Evolutionary conservation across 805 yeast genomes (phyloP).

Genomic region (Candida railenensis): DNA sequence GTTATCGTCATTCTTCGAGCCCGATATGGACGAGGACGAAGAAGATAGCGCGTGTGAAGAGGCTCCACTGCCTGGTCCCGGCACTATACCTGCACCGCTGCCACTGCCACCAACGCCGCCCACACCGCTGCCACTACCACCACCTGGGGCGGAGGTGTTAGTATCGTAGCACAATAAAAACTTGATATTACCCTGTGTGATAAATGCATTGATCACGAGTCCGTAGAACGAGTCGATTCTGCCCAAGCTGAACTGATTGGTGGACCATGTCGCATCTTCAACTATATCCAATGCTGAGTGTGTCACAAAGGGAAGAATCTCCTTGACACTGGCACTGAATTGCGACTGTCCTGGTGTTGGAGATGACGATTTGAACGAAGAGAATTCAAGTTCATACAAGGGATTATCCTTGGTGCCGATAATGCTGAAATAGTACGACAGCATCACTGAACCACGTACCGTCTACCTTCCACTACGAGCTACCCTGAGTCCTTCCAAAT

Average conservation of each 20-base stretch:
- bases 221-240: constrained; percentile 86
- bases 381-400: constrained; percentile 82
- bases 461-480: constrained; percentile 36
- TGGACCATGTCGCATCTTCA: constrained; percentile 84
- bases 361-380: constrained; percentile 51
- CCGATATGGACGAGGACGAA: constrained; percentile 7
- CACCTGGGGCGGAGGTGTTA: constrained; percentile 29
- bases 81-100: constrained; percentile 48
- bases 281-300: constrained; percentile 90
- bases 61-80: constrained; percentile 24
- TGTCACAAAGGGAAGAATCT: constrained; percentile 81
- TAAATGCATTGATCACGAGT: constrained; percentile 73
- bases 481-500: constrained; percentile 38
- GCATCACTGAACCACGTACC: constrained; percentile 18
- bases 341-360: constrained; percentile 49
- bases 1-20: constrained; percentile 52
- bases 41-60: constrained; percentile 5
- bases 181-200: constrained; percentile 86
- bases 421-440: constrained; percentile 87
- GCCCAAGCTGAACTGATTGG: constrained; percentile 65
- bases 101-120: constrained; percentile 8
- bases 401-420: constrained; percentile 87
- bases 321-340: constrained; percentile 69
- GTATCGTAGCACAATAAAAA: constrained; percentile 55
- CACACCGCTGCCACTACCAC: constrained; percentile 44